A percentile compares a stretch with the other conserved stretches of the same genome.
These are phyloP conservation scores for Hortaea sp. DNA, from an alignment of 2,329 filamentous ascomycete species.

Conservation along the genomic window DNA sequence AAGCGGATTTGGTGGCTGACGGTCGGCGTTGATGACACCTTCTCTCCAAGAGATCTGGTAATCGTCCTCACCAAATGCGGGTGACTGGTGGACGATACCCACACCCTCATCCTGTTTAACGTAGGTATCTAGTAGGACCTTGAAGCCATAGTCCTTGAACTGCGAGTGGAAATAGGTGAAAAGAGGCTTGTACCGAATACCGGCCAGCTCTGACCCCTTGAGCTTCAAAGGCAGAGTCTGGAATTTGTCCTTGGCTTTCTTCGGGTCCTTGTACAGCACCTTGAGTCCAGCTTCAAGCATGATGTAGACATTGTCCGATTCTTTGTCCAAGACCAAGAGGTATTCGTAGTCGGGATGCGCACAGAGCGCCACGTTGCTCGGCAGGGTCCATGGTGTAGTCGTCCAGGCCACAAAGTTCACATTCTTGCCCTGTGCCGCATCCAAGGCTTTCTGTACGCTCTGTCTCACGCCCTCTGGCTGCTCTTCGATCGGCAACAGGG, in stretches of 20 bases:
- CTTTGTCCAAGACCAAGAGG: constrained; percentile 74
- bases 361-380: constrained; percentile 68
- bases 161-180: constrained; percentile 86
- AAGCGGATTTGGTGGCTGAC: constrained; percentile 82
- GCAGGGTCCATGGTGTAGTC: constrained; percentile 79
- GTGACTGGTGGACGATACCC: constrained; percentile 87
- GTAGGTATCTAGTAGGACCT: constrained; percentile 71
- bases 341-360: constrained; percentile 79
- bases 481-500: constrained; percentile 44
- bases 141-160: constrained; percentile 77
- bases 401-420: constrained; percentile 79
- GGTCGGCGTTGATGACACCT: constrained; percentile 66
- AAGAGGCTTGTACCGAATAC: constrained; percentile 79
- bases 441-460: constrained; percentile 20
- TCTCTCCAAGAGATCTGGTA: constrained; percentile 70
- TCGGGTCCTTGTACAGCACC: constrained; percentile 86
- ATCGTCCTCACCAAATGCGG: constrained; percentile 93
- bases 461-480: constrained; percentile 19
- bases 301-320: constrained; percentile 73
- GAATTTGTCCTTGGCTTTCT: constrained; percentile 90
- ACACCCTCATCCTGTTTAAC: constrained; percentile 86
- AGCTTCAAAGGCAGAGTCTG: constrained; percentile 64
- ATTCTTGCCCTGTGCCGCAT: constrained; percentile 43
- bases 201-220: constrained; percentile 73
- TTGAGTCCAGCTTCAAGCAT: constrained; percentile 70